Evolutionary conservation across 495 filamentous ascomycete genomes (phyloP).

Genomic region (Parathielavia appendiculata): DNA sequence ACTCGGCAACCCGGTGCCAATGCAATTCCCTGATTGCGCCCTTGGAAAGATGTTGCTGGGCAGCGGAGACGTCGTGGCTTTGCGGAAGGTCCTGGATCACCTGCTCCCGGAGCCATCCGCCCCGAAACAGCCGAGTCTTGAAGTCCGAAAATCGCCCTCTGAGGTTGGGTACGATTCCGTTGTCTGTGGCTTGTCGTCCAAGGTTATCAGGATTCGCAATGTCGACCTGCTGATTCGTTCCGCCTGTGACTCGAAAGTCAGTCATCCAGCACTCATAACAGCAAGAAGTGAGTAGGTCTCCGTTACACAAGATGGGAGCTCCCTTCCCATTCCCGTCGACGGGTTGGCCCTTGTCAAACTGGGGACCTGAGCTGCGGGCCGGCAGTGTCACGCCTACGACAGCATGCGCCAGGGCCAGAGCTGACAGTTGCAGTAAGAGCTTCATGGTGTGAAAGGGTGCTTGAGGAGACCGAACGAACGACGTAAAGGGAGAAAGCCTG

Average conservation of each 20-base stretch:
- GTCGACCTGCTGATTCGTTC: conserved; percentile 49
- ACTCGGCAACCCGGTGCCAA: conserved; percentile 64
- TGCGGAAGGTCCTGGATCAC: conserved; percentile 55
- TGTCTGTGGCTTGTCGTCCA: conserved; percentile 52
- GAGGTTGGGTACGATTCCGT: conserved; percentile 53
- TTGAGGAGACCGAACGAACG: neutral
- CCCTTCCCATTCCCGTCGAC: conserved; percentile 53
- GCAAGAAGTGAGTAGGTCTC: too few relatives aligned
- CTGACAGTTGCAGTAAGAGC: conserved; percentile 5
- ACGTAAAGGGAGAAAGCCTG: neutral
- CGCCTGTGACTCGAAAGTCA: too few relatives aligned
- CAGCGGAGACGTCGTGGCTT: conserved; percentile 57
- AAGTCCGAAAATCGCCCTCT: conserved; percentile 64
- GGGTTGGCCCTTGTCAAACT: conserved; percentile 48
- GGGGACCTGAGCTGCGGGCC: neutral
- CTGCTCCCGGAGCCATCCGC: conserved; percentile 62
- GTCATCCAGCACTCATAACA: too few relatives aligned
- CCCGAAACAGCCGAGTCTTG: conserved; percentile 53
- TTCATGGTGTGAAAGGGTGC: conserved; percentile 7
- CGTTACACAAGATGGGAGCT: conserved; percentile 52
- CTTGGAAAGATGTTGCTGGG: conserved; percentile 59
- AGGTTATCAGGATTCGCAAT: conserved; percentile 58
- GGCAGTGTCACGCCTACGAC: conserved; percentile 11
- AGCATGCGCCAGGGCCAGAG: conserved; percentile 2
- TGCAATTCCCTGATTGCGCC: conserved; percentile 60